Percentiles rank a stretch among this genome's conserved stretches.
These are phyloP conservation scores for Przewalskia tangutica DNA, from an alignment of 257 asterid species.

Conservation along the genomic window DNA sequence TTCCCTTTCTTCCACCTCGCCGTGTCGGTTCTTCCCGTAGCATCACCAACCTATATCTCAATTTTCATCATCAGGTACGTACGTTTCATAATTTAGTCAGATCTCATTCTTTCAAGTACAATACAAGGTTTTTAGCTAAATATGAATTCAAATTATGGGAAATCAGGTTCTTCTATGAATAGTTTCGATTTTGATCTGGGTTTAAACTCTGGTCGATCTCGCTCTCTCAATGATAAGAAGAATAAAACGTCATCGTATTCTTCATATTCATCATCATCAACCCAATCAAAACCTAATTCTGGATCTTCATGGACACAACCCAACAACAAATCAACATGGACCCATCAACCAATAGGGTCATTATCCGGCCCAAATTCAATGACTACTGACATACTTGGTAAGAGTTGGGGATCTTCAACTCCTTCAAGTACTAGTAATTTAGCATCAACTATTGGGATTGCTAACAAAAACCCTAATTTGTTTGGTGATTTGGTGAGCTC, in stretches of 20 bases:
- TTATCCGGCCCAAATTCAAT: slow-evolving; percentile 57
- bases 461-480: slow-evolving; percentile 73
- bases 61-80: slow-evolving; percentile 10
- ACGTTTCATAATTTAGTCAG: slow-evolving; percentile 4
- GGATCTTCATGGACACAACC: slow-evolving; percentile 47
- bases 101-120: slow-evolving; percentile 4
- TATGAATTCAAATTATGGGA: slow-evolving; percentile 78
- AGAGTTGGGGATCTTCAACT: slow-evolving; percentile 72
- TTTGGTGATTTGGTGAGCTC: slow-evolving; percentile 80
- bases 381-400: slow-evolving; percentile 89
- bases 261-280: slow-evolving; percentile 14
- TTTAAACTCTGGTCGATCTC: slow-evolving; percentile 44
- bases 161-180: slow-evolving; percentile 25
- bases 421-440: slow-evolving; percentile 19
- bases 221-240: slow-evolving; percentile 58
- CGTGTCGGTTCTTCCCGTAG: neutral
- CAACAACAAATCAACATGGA: slow-evolving; percentile 55
- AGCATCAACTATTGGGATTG: slow-evolving; percentile 31
- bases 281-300: slow-evolving; percentile 35
- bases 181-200: slow-evolving; percentile 86
- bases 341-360: slow-evolving; percentile 71
- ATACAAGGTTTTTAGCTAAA: neutral
- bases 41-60: neutral
- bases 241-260: slow-evolving; percentile 37
- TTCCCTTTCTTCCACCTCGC: neutral